Evolutionary conservation across 2,329 filamentous ascomycete species (phyloP).

Genomic region (Pestalotiopsis sp.): DNA sequence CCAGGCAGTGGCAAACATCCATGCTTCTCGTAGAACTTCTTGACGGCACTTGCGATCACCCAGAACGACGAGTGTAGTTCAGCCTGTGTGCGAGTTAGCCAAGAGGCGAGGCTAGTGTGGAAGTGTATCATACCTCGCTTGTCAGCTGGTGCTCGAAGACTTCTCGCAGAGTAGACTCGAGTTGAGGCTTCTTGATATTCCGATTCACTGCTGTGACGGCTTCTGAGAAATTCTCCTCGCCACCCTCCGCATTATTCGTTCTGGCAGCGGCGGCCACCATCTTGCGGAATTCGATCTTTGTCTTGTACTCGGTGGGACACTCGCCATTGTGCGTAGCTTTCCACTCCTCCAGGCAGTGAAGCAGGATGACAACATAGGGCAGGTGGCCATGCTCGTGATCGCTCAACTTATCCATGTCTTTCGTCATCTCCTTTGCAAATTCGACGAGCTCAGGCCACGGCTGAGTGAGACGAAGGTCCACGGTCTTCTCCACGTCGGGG

Average conservation of each 20-base stretch:
- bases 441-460: slow-evolving; percentile 83
- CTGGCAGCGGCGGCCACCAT: slow-evolving; percentile 70
- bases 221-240: slow-evolving; percentile 97
- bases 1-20: slow-evolving; percentile 80
- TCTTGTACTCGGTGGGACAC: slow-evolving; percentile 74
- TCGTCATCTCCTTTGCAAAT: slow-evolving; percentile 69
- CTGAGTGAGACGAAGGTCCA: slow-evolving; percentile 80
- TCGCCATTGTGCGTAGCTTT: slow-evolving; percentile 69
- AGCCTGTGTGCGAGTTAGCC: slow-evolving; percentile 31
- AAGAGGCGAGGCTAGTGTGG: slow-evolving; percentile 32
- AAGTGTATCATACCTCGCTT: slow-evolving; percentile 53
- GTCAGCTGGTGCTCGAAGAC: slow-evolving; percentile 71
- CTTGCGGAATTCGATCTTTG: slow-evolving; percentile 83
- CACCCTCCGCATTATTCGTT: slow-evolving; percentile 76
- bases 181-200: slow-evolving; percentile 70
- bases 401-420: slow-evolving; percentile 69
- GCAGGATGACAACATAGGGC: slow-evolving; percentile 80
- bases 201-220: slow-evolving; percentile 87
- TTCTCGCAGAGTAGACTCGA: slow-evolving; percentile 72
- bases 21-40: slow-evolving; percentile 75
- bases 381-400: slow-evolving; percentile 89
- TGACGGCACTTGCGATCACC: slow-evolving; percentile 82
- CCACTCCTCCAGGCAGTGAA: slow-evolving; percentile 85
- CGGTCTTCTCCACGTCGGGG: slow-evolving; percentile 81
- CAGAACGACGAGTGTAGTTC: slow-evolving; percentile 73